These are phyloP conservation scores for Rhodotorula graminis DNA, from an alignment of 768 basidiomycete species.

Conservation along the genomic window DNA sequence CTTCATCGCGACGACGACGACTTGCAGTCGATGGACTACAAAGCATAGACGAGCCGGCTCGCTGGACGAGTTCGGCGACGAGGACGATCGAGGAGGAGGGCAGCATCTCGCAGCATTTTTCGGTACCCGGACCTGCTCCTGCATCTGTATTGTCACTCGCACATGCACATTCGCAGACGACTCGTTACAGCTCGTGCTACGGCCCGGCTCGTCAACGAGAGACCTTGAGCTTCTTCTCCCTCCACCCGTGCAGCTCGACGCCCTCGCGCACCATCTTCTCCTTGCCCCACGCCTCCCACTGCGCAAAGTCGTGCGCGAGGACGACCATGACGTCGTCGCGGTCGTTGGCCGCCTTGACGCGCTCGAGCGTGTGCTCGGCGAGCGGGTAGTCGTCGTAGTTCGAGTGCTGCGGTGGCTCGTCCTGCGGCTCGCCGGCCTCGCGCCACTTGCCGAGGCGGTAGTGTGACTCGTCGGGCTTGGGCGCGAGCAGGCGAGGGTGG, in stretches of 20 bases:
- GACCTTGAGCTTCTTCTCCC: conserved; percentile 75
- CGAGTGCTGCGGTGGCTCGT: conserved; percentile 10
- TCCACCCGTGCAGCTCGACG: conserved; percentile 83
- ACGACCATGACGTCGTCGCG: conserved; percentile 29
- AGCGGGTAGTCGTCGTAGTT: conserved; percentile 26
- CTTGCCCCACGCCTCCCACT: conserved; percentile 35
- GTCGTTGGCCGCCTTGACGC: conserved; percentile 12
- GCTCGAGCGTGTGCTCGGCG: conserved; percentile 20
- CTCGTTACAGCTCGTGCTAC: too few relatives aligned
- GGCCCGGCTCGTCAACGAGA: conserved; percentile 24
- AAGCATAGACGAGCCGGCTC: background rate
- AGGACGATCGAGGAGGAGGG: background rate
- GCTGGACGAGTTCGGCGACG: too few relatives aligned
- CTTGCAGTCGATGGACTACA: conserved; percentile 27
- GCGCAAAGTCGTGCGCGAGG: conserved; percentile 21
- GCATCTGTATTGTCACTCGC: too few relatives aligned
- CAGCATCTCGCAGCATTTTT: background rate
- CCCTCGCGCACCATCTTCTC: conserved; percentile 53
- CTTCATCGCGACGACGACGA: conserved; percentile 33
- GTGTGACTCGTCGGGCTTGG: background rate
- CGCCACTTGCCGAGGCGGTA: conserved; percentile 9
- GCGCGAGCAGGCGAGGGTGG: conserved; percentile 6
- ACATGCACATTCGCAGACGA: too few relatives aligned
- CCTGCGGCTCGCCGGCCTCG: background rate
- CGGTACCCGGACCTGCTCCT: too few relatives aligned